Evolutionary conservation across 139 green algal species (phyloP).

Genomic region (Astrephomene gubernaculifera): DNA sequence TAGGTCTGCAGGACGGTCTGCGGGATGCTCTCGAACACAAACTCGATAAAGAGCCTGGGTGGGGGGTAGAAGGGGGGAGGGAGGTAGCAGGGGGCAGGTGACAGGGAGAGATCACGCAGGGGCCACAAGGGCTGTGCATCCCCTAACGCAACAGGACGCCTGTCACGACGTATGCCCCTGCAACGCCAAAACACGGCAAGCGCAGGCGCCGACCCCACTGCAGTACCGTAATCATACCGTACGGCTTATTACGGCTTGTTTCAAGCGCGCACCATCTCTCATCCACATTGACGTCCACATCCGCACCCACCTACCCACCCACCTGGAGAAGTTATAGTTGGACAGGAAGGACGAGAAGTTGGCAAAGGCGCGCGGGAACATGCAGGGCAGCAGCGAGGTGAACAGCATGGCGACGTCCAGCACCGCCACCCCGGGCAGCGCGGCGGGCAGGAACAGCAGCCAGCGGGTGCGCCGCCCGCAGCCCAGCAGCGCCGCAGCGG

Average conservation of each 20-base stretch:
- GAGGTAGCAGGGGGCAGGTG: neutral
- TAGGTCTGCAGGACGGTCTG: constrained; percentile 56
- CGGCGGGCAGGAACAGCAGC: constrained; percentile 45
- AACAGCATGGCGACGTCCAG: constrained; percentile 50
- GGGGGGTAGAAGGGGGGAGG: neutral
- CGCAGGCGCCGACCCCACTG: too few relatives aligned
- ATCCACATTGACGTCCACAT: too few relatives aligned
- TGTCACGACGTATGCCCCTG: too few relatives aligned
- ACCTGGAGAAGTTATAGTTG: constrained; percentile 63
- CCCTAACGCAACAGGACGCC: too few relatives aligned
- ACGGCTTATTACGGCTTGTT: too few relatives aligned
- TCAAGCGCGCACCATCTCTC: too few relatives aligned
- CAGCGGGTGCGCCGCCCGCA: constrained; percentile 4
- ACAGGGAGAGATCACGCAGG: too few relatives aligned
- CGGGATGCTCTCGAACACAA: constrained; percentile 52
- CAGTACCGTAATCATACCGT: too few relatives aligned
- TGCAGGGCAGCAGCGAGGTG: constrained; percentile 45
- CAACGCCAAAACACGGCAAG: too few relatives aligned
- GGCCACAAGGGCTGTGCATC: too few relatives aligned
- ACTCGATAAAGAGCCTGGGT: constrained; percentile 54
- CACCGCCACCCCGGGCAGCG: constrained; percentile 36
- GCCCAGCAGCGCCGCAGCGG: neutral
- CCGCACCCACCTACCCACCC: neutral
- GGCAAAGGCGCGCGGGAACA: neutral
- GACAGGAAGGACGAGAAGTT: constrained; percentile 57